Evolutionary conservation across 2,329 filamentous ascomycete species (phyloP).

Genomic region (Nigrograna mackinnonii): DNA sequence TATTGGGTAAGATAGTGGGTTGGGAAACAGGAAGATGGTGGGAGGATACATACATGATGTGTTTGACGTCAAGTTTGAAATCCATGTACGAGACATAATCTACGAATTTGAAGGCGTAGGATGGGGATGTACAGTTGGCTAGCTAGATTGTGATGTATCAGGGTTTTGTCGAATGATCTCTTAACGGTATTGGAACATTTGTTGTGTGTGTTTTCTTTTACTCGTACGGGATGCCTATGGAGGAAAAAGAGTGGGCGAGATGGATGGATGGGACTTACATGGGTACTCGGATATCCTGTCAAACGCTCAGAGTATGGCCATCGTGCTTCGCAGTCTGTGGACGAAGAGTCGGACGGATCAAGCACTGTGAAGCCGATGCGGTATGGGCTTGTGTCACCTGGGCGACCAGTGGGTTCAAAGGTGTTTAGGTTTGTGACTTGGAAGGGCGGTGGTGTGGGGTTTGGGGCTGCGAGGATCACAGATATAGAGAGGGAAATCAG

Average conservation of each 20-base stretch:
- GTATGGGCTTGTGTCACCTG: conserved; percentile 7
- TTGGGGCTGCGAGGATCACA: background rate
- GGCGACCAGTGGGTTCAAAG: conserved; percentile 15
- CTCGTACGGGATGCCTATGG: too few species aligned
- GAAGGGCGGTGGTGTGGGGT: conserved; percentile 5
- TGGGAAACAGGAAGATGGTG: background rate
- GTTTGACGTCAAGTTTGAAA: conserved; percentile 16
- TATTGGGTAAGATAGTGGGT: background rate
- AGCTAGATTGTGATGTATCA: background rate
- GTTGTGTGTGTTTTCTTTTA: too few species aligned
- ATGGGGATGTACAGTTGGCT: conserved; percentile 9
- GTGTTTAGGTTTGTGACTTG: conserved; percentile 18
- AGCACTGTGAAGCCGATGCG: conserved; percentile 14
- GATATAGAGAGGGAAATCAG: background rate
- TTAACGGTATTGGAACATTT: background rate
- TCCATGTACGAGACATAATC: conserved; percentile 11
- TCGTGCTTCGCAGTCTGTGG: conserved; percentile 7
- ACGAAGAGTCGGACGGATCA: conserved; percentile 10
- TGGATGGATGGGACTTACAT: conserved; percentile 3
- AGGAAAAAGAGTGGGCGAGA: too few species aligned
- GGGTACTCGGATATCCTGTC: conserved; percentile 10
- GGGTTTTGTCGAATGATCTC: background rate
- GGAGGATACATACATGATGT: conserved; percentile 8
- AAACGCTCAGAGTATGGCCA: conserved; percentile 8
- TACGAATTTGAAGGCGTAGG: conserved; percentile 14